phyloP scores from a whole-genome alignment of 257 asterid genomes.

The Solanum gandarillasii region DNA sequence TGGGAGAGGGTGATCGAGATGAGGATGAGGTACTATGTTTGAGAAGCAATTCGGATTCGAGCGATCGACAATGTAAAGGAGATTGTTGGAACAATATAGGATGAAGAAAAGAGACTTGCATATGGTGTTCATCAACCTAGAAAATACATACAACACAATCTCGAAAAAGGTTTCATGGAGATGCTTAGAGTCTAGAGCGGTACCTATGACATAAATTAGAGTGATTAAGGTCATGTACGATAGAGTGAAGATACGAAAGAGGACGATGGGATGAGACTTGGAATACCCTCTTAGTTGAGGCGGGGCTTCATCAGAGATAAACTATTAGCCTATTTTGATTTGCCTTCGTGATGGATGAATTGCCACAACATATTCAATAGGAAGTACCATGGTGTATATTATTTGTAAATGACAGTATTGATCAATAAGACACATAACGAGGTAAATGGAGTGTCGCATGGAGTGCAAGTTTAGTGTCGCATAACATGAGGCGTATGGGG shows the following conservation, averaged over 20 bases:
- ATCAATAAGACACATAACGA: background rate
- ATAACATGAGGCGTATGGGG: background rate
- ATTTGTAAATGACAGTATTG: background rate
- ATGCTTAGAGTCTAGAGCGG: background rate
- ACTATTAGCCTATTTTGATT: background rate
- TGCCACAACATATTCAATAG: background rate
- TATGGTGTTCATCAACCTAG: background rate
- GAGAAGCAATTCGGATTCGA: background rate
- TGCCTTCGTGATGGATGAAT: background rate
- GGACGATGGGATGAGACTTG: background rate
- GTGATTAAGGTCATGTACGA: background rate
- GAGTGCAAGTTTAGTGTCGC: background rate
- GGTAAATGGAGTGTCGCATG: background rate
- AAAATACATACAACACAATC: background rate
- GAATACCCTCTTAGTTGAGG: background rate
- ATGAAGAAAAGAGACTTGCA: background rate
- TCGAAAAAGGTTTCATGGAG: background rate
- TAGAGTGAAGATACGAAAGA: background rate
- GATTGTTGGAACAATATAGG: background rate
- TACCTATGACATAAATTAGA: background rate
- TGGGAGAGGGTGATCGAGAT: background rate
- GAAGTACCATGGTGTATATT: background rate
- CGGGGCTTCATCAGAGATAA: background rate
- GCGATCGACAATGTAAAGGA: background rate
- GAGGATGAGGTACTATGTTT: background rate